These are phyloP conservation scores for Coniosporium apollinis DNA, from an alignment of 495 filamentous ascomycete species.

Conservation along the genomic window DNA sequence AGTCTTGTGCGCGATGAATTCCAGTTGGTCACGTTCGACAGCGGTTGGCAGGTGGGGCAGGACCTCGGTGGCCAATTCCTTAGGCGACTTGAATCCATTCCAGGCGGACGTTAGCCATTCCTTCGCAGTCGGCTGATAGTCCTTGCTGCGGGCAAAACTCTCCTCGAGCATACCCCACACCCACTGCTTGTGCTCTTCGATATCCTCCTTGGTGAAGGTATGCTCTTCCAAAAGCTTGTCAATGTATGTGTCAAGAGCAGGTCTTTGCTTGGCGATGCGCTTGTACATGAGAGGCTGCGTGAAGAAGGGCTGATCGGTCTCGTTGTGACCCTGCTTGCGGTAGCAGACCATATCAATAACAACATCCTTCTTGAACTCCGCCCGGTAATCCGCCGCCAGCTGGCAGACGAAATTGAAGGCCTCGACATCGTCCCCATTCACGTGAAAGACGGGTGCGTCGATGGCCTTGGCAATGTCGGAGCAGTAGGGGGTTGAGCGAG, in stretches of 20 bases:
- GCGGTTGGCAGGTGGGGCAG: slow-evolving; percentile 83
- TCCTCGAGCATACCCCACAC: slow-evolving; percentile 98
- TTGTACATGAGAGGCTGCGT: slow-evolving; percentile 99
- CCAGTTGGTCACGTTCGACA: slow-evolving; percentile 48
- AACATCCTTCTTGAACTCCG: slow-evolving; percentile 92
- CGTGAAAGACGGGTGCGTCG: slow-evolving; percentile 96
- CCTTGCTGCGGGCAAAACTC: slow-evolving; percentile 90
- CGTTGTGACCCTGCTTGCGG: slow-evolving; percentile 97
- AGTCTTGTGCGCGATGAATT: slow-evolving; percentile 65
- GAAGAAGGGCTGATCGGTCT: slow-evolving; percentile 97
- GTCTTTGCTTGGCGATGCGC: slow-evolving; percentile 65
- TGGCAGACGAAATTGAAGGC: slow-evolving; percentile 97
- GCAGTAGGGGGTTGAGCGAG: slow-evolving; percentile 95
- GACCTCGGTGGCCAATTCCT: slow-evolving; percentile 89
- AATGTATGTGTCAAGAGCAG: slow-evolving; percentile 74
- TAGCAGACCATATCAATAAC: slow-evolving; percentile 98
- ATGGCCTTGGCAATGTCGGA: slow-evolving; percentile 98
- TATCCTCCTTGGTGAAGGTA: slow-evolving; percentile 91
- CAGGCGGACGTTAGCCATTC: slow-evolving; percentile 97
- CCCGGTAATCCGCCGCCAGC: slow-evolving; percentile 89
- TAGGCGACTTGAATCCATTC: slow-evolving; percentile 98
- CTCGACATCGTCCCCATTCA: slow-evolving; percentile 96
- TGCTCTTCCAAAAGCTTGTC: slow-evolving; percentile 75
- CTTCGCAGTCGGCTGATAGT: slow-evolving; percentile 90
- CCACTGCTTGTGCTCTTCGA: slow-evolving; percentile 99